These are phyloP conservation scores for Saksenaea oblongispora DNA, from an alignment of 371 early-diverging fungal genomes.

Conservation along the genomic window DNA sequence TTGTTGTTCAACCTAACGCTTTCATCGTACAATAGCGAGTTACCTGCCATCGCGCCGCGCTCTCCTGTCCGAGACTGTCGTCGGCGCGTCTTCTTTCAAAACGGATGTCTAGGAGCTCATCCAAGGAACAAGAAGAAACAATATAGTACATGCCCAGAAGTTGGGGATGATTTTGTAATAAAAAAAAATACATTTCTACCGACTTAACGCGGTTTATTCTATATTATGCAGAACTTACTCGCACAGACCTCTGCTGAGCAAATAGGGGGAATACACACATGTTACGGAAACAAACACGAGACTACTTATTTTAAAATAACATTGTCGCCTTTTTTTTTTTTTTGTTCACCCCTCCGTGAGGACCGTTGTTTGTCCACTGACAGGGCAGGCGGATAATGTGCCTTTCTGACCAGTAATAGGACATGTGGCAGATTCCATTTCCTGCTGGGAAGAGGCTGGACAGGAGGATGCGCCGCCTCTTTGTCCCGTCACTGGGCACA, in stretches of 20 bases:
- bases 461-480: conserved; percentile 11
- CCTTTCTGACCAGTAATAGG: conserved; percentile 27
- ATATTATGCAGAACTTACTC: too few relatives aligned
- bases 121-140: background rate
- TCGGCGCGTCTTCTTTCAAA: background rate
- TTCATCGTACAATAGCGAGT: background rate
- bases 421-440: conserved; percentile 9
- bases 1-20: background rate
- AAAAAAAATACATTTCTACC: too few relatives aligned
- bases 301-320: too few relatives aligned
- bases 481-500: conserved; percentile 31
- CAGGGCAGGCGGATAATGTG: conserved; percentile 10
- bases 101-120: too few relatives aligned
- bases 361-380: conserved; percentile 8
- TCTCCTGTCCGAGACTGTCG: background rate
- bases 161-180: too few relatives aligned
- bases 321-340: too few relatives aligned
- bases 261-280: too few relatives aligned
- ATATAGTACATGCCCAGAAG: background rate
- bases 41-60: conserved; percentile 6
- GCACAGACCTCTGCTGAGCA: too few relatives aligned
- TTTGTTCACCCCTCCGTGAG: too few relatives aligned
- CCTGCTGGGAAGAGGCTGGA: background rate
- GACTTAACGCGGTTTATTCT: too few relatives aligned
- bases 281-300: too few relatives aligned